phyloP scores from a whole-genome alignment of 208 protist genomes.

The Balamuthia mandrillaris region DNA sequence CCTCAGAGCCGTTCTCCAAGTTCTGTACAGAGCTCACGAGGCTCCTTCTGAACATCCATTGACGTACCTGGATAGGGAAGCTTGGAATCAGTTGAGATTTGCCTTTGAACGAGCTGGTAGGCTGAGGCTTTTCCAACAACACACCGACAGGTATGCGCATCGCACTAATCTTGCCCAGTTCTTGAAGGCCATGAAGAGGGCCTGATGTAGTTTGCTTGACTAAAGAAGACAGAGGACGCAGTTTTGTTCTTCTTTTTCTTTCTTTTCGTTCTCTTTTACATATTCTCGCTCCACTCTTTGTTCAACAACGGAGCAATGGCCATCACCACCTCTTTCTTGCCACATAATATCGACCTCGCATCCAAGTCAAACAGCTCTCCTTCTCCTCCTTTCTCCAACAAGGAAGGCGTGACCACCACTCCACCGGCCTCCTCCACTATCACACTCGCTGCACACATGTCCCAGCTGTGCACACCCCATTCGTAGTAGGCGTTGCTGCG shows the following conservation, averaged over 20 bases:
- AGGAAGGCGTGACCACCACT: not conserved
- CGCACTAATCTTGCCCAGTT: too few relatives aligned
- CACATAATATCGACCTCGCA: not conserved
- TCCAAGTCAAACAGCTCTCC: not conserved
- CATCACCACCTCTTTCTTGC: not conserved
- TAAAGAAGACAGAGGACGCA: too few relatives aligned
- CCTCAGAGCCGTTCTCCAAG: too few relatives aligned
- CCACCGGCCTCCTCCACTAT: conserved; percentile 56
- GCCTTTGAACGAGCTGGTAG: too few relatives aligned
- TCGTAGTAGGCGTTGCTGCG: conserved; percentile 41
- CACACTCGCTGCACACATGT: conserved; percentile 42
- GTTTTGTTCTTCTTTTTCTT: not conserved
- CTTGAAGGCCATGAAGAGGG: too few relatives aligned
- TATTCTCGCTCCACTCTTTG: not conserved
- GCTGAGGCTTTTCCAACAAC: too few relatives aligned
- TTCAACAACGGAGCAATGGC: not conserved
- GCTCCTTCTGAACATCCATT: too few relatives aligned
- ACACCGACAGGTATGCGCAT: too few relatives aligned
- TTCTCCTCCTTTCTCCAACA: not conserved
- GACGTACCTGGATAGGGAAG: too few relatives aligned
- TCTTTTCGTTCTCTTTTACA: not conserved
- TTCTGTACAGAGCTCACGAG: too few relatives aligned
- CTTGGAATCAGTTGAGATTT: too few relatives aligned
- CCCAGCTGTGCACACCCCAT: conserved; percentile 56
- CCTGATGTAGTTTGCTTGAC: too few relatives aligned